Base-by-base conservation (phyloP, 2,329 filamentous ascomycete species). In the Pseudogymnoascus sp. region DNA sequence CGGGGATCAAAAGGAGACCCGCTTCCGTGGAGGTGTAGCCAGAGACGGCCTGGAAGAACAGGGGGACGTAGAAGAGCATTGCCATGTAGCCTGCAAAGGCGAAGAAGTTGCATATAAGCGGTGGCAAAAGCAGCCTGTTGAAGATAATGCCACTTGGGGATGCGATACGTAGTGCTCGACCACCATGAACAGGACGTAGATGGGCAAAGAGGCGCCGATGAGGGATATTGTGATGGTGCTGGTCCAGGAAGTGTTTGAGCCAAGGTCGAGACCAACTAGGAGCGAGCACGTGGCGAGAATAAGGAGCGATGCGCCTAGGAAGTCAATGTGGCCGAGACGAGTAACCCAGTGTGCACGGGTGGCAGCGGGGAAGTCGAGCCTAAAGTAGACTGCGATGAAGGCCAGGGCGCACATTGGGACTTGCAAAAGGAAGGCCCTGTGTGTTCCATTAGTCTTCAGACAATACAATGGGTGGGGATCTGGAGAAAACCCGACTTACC, bases 1-100 rank as follows among this genome's bases (percentile, higher is more conserved):
- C 80, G 0, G 90, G 89, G 33, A 93, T 77, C 16, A 93, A 80
- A 35, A 86, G 77, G 0, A 88, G 65, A 1, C 89, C 89, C 4
- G 89, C 84, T 62, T 79, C 73, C 0, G 87, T 86, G 1, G 90
- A 87, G 3, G 81, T 82, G 24, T 86, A 76, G 4, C 84, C 84
- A 60, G 88, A 79, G 0, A 88, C 86, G 4, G 87, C 89, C 74
- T 93, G 90, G 75, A 89, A 90, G 75, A 89, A 91, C 2, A 93
- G 78, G 1, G 90, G 89, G n/a, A 90, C 77, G 75, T 90, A 90
- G 77, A 91, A 93, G 4, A 89, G 67, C 1, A 81, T 76, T 0
- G 83, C 81, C 70, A 79, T 76, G 65, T 80, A 76, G 12, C 82
- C 86, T 1, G 80, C 84, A 61, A 89, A 82, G 61, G 82, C 80